Conservation (phyloP, 169 alveolate genomes). For the Eimeria acervulina region DNA sequence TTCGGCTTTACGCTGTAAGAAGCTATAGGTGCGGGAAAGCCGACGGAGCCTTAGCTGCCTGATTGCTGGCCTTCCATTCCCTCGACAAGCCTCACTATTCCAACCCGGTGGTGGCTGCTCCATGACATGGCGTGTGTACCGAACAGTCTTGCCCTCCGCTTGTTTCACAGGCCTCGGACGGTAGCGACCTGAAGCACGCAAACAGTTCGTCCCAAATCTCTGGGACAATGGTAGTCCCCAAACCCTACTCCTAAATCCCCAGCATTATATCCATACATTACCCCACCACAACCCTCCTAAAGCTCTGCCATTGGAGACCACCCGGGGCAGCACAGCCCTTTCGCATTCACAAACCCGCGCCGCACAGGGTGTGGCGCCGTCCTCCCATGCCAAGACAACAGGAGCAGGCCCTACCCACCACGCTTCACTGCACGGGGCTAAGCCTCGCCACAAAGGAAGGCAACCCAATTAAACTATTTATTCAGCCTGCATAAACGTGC, state of each 20-base stretch:
- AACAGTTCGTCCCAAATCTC: not conserved
- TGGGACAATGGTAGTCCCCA: not conserved
- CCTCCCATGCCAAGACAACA: not conserved
- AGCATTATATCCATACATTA: not conserved
- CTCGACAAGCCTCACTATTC: conserved; percentile 61
- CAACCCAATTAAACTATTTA: too few relatives aligned
- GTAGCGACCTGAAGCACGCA: conserved; percentile 63
- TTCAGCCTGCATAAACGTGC: not conserved
- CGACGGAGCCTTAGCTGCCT: not conserved
- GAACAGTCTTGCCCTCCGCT: conserved; percentile 77
- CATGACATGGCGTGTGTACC: conserved; percentile 92
- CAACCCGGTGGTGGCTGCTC: conserved; percentile 92
- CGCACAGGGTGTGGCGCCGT: not conserved
- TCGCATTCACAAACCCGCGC: not conserved
- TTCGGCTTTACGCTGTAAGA: not conserved
- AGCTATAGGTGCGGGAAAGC: not conserved
- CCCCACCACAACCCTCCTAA: too few relatives aligned
- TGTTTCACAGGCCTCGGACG: conserved; percentile 78
- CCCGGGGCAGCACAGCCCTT: not conserved
- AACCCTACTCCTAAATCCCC: not conserved
- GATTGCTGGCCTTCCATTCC: not conserved
- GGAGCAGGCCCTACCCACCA: not conserved
- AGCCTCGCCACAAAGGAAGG: not conserved
- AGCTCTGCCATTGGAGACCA: not conserved
- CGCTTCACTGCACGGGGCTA: not conserved